Evolutionary conservation across 352 stramenopile species (phyloP), one percentile per base, ranked within the genome.

Genomic region (Blastocystis sp.): DNA sequence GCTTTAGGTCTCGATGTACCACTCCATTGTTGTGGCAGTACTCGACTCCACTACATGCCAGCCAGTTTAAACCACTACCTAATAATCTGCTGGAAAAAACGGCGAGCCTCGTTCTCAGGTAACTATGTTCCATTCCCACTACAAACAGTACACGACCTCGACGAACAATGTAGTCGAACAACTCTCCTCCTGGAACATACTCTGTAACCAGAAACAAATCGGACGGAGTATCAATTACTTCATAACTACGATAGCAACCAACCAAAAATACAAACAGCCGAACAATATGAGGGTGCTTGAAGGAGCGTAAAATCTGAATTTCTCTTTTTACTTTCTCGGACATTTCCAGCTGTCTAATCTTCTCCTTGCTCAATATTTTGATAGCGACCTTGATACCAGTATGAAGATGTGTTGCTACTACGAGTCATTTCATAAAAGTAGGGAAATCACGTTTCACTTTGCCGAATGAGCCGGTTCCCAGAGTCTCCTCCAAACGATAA

Each of bases 21-120:
- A 99, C 98, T 90, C 97, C 96, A 91, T 99, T 96, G 90, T 98
- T 98, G 92, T 99, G 97, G 91, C 96, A 99, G 92, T 99, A 99
- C 92, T 99, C 97, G 53, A 99, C 95, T n/a, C 96, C 97, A 0
- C 95, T 73, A 73, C 41, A 73, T 73, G n/a, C 13, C 11, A 73
- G 50, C 13, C 13, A n/a, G 50, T 13, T 13, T n/a, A 4, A 82
- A 13, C 20, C 34, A 0, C 13, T 73, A 73, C 63, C 63, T 89
- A 30, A 92, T 76, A 87, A 97, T 96, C 91, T 97, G 97, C 92
- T 99, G 97, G 93, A 99, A 99, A 91, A 99, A 98, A 90, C 98
- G 96, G 65, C 97, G 93, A 13, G 97, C 97, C 91, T 99, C 97
- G 91, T 99, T 96, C 0, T 96, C 95, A 11, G 94, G 94, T 70